Evolutionary conservation across 345 rosid species (phyloP), one percentile per base, ranked within the genome.

Genomic region (Xanthoceras sorbifolium): DNA sequence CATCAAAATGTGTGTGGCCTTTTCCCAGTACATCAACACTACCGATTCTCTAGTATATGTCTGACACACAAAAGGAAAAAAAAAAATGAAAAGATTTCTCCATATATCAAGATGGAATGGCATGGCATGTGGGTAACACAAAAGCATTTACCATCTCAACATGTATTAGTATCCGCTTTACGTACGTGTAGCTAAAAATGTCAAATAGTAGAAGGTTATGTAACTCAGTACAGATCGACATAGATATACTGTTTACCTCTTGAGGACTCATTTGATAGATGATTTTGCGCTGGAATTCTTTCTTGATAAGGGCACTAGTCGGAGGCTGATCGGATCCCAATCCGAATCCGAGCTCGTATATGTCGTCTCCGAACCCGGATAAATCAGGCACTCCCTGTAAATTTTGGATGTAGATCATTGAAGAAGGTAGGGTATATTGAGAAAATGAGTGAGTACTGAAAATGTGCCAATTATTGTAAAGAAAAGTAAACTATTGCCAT

Each of bases 301-400:
- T 82, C 85, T 88, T 92, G 71, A 95, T 31, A 63, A 86, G 26
- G 26, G 91, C 93, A 80, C 86, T 86, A 0, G 99, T 95, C 17
- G 99, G 99, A 75, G 97, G 92, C 6, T 89, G 77, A 57, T 87
- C 90, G 7, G 76, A 23, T 69, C 99, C 99, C 64, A 85, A 72
- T 17, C 96, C 99, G 60, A 88, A 95, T 18, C 84, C 90, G 0
- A 89, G 63, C 59, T 95, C 89, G 73, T 87, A 85, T 18, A 90
- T 92, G 25, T 94, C 97, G 34, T 94, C 92, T 11, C 98, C 98
- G 50, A 80, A 86, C 75, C 69, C 85, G 6, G 98, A 90, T 42
- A 93, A 83, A 46, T 95, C 94, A 26, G 99, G 99, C 11, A 78
- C 78, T 64, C 97, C 99, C 99, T 95, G 87, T 48, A 73, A 36